Evolutionary conservation across 257 asterid genomes (phyloP).

Genomic region (Rauvolfia tetraphylla): DNA sequence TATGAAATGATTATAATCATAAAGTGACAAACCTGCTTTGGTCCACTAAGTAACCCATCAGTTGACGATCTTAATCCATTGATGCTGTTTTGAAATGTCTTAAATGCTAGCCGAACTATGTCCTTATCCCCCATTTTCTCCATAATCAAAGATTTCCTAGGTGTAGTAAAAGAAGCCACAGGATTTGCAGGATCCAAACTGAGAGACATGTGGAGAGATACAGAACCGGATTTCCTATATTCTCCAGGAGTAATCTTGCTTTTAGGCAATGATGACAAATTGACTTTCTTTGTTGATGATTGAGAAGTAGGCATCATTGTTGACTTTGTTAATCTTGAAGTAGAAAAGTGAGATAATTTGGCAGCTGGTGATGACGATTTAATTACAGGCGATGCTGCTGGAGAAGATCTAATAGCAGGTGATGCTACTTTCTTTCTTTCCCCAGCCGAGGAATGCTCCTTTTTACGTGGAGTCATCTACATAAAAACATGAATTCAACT

Average conservation of each 20-base stretch:
- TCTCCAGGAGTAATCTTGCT: conserved; percentile 34
- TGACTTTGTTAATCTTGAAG: conserved; percentile 37
- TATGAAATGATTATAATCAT: neutral
- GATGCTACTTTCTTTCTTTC: conserved; percentile 47
- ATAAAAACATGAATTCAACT: conserved; percentile 15
- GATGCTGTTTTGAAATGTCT: conserved; percentile 62
- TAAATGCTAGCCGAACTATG: conserved; percentile 81
- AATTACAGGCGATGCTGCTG: conserved; percentile 35
- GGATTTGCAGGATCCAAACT: conserved; percentile 57
- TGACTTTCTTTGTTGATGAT: conserved; percentile 40
- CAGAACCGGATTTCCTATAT: conserved; percentile 46
- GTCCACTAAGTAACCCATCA: conserved; percentile 37
- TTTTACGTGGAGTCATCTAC: conserved; percentile 51
- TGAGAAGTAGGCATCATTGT: conserved; percentile 35
- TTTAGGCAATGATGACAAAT: conserved; percentile 31
- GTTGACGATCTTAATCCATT: conserved; percentile 34
- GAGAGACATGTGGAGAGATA: conserved; percentile 83
- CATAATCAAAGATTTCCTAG: conserved; percentile 81
- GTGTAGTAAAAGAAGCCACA: conserved; percentile 32
- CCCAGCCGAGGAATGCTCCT: conserved; percentile 32
- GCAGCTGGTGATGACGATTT: conserved; percentile 12
- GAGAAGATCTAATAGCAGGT: conserved; percentile 40
- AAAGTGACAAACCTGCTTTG: conserved; percentile 40
- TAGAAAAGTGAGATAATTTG: conserved; percentile 14
- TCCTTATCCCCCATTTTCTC: conserved; percentile 98